Evolutionary conservation across 2,329 filamentous ascomycete species (phyloP), one percentile per base, ranked within the genome.

Genomic region (Tympanopsis confertula): DNA sequence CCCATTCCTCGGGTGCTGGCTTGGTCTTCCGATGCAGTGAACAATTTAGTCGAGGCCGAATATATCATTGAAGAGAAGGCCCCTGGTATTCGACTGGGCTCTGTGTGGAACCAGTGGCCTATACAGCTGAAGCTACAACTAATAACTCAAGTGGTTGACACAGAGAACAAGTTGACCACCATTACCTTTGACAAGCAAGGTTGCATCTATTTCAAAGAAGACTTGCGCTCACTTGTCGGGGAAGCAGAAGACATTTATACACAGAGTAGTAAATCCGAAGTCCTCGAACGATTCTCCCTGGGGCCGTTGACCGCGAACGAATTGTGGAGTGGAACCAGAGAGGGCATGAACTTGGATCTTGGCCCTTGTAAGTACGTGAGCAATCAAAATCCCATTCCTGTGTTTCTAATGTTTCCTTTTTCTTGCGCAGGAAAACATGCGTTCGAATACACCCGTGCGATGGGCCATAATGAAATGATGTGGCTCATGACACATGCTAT

Each of bases 191-290:
- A 26, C n/a, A 26, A n/a, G 7, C 22, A 26, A 10, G 22, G 22
- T 7, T 47, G 44, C 33, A 46, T 52, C 5, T 50, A 52, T 41
- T 53, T 48, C 39, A 53, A 47, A 40, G 41, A 45, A 5, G 50
- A 51, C 36, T 32, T 47, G 10, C 45, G 38, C 13, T 39, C 42
- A 20, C 30, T 49, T 3, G 26, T 32, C 26, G 44, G 42, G 14
- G 22, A 44, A 38, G 33, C 30, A 22, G 32, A 30, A 20, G 3
- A 7, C 32, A 36, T 42, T 32, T 40, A 20, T 29, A 19, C 20
- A 26, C 33, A 18, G 22, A n/a, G 30, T 41, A 7, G 7, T 26
- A n/a, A n/a, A 10, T n/a, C 22, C 7, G 22, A n/a, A 26, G 7
- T n/a, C 22, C 22, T 26, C 22, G n/a, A 26, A 26, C 22, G n/a